phyloP scores from a whole-genome alignment of 352 stramenopile genomes.

The Plasmopara muralis region DNA sequence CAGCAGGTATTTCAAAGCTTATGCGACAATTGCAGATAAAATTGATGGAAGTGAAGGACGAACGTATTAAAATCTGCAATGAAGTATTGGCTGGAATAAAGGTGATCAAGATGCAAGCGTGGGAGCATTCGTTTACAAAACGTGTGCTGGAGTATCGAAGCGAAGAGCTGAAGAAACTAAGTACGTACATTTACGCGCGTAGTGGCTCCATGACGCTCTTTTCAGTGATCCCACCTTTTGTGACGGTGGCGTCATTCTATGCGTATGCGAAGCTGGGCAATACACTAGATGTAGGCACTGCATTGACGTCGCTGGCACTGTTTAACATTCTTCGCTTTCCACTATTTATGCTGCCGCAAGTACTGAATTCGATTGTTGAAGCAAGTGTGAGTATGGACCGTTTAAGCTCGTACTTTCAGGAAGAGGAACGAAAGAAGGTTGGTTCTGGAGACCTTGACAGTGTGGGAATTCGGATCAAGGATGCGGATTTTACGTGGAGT shows the following conservation, averaged over 20 bases:
- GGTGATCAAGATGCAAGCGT: slow-evolving; percentile 96
- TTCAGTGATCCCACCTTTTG: slow-evolving; percentile 87
- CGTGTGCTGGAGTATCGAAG: slow-evolving; percentile 51
- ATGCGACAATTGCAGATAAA: slow-evolving; percentile 76
- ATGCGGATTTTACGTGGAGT: slow-evolving; percentile 66
- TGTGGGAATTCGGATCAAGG: slow-evolving; percentile 31
- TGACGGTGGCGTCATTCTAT: slow-evolving; percentile 88
- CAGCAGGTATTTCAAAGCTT: slow-evolving; percentile 60
- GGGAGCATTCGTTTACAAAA: slow-evolving; percentile 85
- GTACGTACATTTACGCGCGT: slow-evolving; percentile 52
- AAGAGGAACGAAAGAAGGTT: slow-evolving; percentile 62
- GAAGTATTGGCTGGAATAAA: slow-evolving; percentile 93
- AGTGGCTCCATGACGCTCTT: slow-evolving; percentile 60
- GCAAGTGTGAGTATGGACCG: slow-evolving; percentile 66
- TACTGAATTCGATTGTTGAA: slow-evolving; percentile 94
- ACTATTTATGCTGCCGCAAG: slow-evolving; percentile 94
- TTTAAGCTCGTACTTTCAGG: slow-evolving; percentile 47
- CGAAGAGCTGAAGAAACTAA: slow-evolving; percentile 72
- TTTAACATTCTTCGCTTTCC: slow-evolving; percentile 97
- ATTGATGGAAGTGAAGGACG: slow-evolving; percentile 90
- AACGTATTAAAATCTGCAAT: slow-evolving; percentile 90
- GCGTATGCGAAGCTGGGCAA: slow-evolving; percentile 78
- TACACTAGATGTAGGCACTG: slow-evolving; percentile 86
- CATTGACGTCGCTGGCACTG: slow-evolving; percentile 83
- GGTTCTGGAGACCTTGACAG: slow-evolving; percentile 59